Evolutionary conservation across 306 rosid genomes (phyloP).

Genomic region (Corylus heterophylla): DNA sequence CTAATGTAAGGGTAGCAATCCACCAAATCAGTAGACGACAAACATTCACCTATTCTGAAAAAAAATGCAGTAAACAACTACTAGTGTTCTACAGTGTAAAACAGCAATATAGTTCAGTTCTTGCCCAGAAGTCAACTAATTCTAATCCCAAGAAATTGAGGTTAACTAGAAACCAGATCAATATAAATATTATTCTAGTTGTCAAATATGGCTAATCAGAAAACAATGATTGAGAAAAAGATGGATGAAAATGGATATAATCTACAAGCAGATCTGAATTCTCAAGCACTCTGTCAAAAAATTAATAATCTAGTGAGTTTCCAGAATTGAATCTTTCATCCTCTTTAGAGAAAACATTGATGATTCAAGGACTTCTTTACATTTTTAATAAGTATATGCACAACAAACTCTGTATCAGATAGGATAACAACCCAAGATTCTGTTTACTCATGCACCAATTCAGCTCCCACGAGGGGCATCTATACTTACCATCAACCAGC

Average conservation of each 20-base stretch:
- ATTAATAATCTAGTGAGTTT: neutral
- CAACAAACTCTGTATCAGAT: slow-evolving; percentile 5
- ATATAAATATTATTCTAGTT: neutral
- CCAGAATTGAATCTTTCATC: neutral
- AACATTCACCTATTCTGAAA: slow-evolving; percentile 8
- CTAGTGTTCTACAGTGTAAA: neutral
- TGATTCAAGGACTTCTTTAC: neutral
- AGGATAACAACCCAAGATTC: neutral
- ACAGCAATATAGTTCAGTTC: slow-evolving; percentile 3
- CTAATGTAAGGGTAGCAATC: slow-evolving; percentile 12
- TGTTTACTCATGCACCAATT: slow-evolving; percentile 13
- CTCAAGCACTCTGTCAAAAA: neutral
- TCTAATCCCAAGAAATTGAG: slow-evolving; percentile 10
- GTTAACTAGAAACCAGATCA: slow-evolving; percentile 8
- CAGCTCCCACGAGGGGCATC: slow-evolving; percentile 5
- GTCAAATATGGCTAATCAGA: neutral
- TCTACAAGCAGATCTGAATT: neutral
- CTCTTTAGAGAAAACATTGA: neutral
- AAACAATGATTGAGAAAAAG: slow-evolving; percentile 1
- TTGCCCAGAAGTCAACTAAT: neutral
- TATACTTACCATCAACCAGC: slow-evolving; percentile 77
- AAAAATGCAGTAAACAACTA: neutral
- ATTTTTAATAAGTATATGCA: neutral
- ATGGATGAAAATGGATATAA: neutral
- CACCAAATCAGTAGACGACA: slow-evolving; percentile 4